Percentiles rank a stretch among this genome's conserved stretches.
Evolutionary conservation across 345 rosid genomes (phyloP).

Genomic region (Aegle marmelos): DNA sequence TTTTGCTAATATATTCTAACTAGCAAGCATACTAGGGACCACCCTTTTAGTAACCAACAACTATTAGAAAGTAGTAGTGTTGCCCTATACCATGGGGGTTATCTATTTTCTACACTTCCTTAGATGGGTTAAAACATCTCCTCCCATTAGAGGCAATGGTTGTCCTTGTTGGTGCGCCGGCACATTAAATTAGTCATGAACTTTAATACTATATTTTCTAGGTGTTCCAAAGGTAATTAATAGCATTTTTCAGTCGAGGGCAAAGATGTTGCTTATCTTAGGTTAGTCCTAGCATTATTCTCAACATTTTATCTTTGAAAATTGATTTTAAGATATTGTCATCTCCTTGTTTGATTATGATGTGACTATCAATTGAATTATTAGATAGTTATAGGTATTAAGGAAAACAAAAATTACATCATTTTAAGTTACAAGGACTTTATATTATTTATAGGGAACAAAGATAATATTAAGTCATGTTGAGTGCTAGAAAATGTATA

Average conservation of each 20-base stretch:
- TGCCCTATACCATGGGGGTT: constrained; percentile 80
- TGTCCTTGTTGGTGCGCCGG: constrained; percentile 62
- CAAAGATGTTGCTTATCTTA: constrained; percentile 49
- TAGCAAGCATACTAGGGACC: constrained; percentile 56
- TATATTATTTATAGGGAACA: background rate
- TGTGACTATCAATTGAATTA: background rate
- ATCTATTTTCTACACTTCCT: constrained; percentile 79
- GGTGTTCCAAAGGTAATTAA: constrained; percentile 68
- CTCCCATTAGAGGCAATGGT: constrained; percentile 59
- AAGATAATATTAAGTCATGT: background rate
- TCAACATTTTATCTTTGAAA: background rate
- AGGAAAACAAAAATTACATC: background rate
- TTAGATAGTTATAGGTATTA: no score
- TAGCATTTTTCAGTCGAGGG: constrained; percentile 56
- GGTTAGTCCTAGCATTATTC: constrained; percentile 31
- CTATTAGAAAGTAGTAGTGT: constrained; percentile 67
- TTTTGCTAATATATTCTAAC: constrained; percentile 19
- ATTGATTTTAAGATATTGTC: background rate
- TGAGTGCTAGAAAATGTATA: no score
- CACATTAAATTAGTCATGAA: constrained; percentile 67
- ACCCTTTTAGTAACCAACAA: constrained; percentile 59
- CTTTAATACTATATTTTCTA: constrained; percentile 61
- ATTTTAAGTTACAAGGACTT: background rate
- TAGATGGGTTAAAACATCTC: constrained; percentile 71
- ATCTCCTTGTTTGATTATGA: background rate